These are phyloP conservation scores for Pythium volutum DNA, from an alignment of 352 stramenopile species.

Conservation along the genomic window DNA sequence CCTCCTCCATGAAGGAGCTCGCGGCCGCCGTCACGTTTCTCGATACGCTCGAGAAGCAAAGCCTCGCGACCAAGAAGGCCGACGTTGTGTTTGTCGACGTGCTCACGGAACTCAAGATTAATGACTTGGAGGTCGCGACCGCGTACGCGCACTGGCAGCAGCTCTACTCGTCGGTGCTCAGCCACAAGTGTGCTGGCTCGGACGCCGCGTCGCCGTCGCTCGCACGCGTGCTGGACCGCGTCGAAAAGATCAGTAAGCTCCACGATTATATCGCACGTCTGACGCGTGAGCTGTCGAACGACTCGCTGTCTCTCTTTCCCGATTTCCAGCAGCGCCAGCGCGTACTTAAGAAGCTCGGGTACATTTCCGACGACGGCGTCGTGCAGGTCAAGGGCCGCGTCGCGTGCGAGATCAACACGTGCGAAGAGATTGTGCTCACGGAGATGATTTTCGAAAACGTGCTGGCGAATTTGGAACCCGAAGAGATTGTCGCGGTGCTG, in stretches of 20 bases:
- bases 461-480: slow-evolving; percentile 93
- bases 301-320: slow-evolving; percentile 94
- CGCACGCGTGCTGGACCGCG: slow-evolving; percentile 53
- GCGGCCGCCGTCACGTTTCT: slow-evolving; percentile 70
- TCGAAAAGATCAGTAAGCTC: slow-evolving; percentile 76
- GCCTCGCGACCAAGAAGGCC: slow-evolving; percentile 35
- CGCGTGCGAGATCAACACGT: slow-evolving; percentile 98
- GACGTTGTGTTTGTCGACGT: slow-evolving; percentile 62
- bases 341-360: slow-evolving; percentile 93
- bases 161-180: slow-evolving; percentile 46
- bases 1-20: slow-evolving; percentile 72
- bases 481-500: slow-evolving; percentile 96
- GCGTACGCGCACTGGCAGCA: slow-evolving; percentile 63
- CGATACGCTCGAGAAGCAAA: slow-evolving; percentile 72
- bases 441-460: slow-evolving; percentile 99
- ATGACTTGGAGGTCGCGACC: slow-evolving; percentile 73
- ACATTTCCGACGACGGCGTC: slow-evolving; percentile 86
- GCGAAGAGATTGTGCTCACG: slow-evolving; percentile 96
- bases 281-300: slow-evolving; percentile 72
- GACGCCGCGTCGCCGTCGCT: slow-evolving; percentile 20
- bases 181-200: slow-evolving; percentile 41
- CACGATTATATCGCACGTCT: slow-evolving; percentile 60
- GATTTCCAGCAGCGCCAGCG: slow-evolving; percentile 95
- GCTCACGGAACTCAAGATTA: slow-evolving; percentile 71
- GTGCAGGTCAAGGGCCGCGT: slow-evolving; percentile 97